A percentile compares a stretch with the other conserved stretches of the same genome.
Evolutionary conservation across 2,329 filamentous ascomycete species (phyloP).

Genomic region (Corynespora cassiicola): DNA sequence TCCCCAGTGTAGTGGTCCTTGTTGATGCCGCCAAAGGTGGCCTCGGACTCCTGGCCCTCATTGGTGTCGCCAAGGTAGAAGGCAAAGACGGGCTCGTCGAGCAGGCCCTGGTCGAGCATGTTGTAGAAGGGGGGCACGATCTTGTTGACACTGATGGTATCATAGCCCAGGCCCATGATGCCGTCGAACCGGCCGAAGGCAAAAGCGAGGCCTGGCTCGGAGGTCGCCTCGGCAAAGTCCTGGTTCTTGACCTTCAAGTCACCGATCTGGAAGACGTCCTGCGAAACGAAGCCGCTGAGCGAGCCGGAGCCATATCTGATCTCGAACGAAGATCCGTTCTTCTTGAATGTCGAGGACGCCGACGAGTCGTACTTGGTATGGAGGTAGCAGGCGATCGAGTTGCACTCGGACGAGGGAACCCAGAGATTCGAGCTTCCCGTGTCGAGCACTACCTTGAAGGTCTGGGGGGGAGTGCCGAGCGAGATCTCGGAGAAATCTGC

Average conservation of each 20-base stretch:
- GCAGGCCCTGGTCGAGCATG: conserved; percentile 85
- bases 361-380: conserved; percentile 96
- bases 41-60: conserved; percentile 79
- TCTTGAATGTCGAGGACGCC: conserved; percentile 86
- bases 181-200: conserved; percentile 98
- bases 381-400: conserved; percentile 96
- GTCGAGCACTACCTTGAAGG: conserved; percentile 98
- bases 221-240: conserved; percentile 95
- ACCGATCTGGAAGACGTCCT: conserved; percentile 85
- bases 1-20: conserved; percentile 82
- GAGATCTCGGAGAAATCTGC: conserved; percentile 93
- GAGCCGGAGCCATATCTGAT: conserved; percentile 96
- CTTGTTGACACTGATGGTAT: conserved; percentile 95
- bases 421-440: conserved; percentile 99
- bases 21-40: conserved; percentile 88
- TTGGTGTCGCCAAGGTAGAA: conserved; percentile 89
- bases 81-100: conserved; percentile 92
- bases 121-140: conserved; percentile 97
- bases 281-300: conserved; percentile 90
- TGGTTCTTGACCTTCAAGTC: conserved; percentile 88
- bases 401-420: conserved; percentile 90
- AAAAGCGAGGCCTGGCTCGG: conserved; percentile 94
- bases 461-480: conserved; percentile 89
- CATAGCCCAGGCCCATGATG: conserved; percentile 92
- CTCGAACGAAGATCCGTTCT: conserved; percentile 90